phyloP scores from a whole-genome alignment of 441 rosid species.

The Populus hybrid region DNA sequence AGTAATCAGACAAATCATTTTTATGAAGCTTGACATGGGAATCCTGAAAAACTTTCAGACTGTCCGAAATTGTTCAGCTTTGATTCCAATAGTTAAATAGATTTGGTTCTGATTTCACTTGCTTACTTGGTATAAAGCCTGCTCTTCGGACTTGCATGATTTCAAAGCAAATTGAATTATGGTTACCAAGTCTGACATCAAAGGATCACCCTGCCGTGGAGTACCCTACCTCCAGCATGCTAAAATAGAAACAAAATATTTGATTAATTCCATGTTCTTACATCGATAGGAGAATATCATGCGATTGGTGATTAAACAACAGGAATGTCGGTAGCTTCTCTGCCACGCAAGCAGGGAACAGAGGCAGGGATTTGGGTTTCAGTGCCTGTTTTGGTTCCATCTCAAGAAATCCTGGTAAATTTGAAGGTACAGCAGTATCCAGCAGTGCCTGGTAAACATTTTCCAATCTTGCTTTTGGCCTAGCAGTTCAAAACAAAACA shows the following conservation, averaged over 20 bases:
- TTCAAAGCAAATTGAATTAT: neutral
- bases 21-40: conserved; percentile 23
- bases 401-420: conserved; percentile 16
- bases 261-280: neutral
- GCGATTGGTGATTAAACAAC: too few relatives aligned
- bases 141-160: neutral
- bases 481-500: neutral
- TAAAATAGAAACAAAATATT: too few relatives aligned
- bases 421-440: conserved; percentile 27
- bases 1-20: conserved; percentile 16
- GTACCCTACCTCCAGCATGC: neutral
- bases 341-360: neutral
- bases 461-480: neutral
- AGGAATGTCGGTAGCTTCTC: too few relatives aligned
- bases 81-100: conserved; percentile 35
- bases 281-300: neutral
- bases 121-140: neutral
- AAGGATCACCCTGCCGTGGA: neutral
- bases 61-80: conserved; percentile 31
- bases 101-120: neutral
- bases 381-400: neutral
- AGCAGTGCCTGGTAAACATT: too few relatives aligned
- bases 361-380: neutral
- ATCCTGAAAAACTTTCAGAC: conserved; percentile 15
- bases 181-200: neutral